A percentile compares a stretch with the other conserved stretches of the same genome.
phyloP scores from a whole-genome alignment of 768 basidiomycete genomes.

The Boletus rubescentipes region DNA sequence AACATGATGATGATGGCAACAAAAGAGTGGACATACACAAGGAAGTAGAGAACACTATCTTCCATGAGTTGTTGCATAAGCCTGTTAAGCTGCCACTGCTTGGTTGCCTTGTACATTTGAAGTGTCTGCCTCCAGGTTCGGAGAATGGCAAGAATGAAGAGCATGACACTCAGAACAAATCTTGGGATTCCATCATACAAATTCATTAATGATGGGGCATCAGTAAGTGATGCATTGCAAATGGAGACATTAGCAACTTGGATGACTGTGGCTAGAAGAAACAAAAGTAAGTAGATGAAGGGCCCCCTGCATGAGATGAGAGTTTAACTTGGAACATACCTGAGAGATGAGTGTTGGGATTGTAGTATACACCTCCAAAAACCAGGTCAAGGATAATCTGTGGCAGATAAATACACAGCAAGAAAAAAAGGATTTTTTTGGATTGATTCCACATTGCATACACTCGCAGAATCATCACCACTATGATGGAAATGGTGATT shows the following conservation, averaged over 20 bases:
- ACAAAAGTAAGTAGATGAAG: too few species aligned
- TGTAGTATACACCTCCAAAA: background rate
- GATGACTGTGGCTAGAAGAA: too few species aligned
- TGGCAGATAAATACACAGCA: background rate
- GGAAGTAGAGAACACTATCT: slow-evolving; percentile 7
- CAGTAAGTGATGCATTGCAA: too few species aligned
- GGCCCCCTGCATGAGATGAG: too few species aligned
- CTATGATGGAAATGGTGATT: background rate
- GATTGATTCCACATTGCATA: slow-evolving; percentile 3
- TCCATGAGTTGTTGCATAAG: background rate
- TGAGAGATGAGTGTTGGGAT: background rate
- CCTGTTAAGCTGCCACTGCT: slow-evolving; percentile 6
- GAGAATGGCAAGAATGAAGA: background rate
- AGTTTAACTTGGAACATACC: background rate
- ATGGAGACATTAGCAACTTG: too few species aligned
- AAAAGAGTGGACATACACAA: background rate
- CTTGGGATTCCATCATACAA: background rate
- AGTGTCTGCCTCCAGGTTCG: background rate
- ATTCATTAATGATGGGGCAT: too few species aligned
- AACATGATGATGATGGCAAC: background rate
- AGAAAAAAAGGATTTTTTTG: background rate
- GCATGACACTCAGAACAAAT: background rate
- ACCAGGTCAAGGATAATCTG: background rate
- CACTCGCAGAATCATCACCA: background rate
- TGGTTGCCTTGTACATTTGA: slow-evolving; percentile 1